phyloP scores from a whole-genome alignment of 192 early-diverging fungal species.

The Globomyces pollinis-pini region DNA sequence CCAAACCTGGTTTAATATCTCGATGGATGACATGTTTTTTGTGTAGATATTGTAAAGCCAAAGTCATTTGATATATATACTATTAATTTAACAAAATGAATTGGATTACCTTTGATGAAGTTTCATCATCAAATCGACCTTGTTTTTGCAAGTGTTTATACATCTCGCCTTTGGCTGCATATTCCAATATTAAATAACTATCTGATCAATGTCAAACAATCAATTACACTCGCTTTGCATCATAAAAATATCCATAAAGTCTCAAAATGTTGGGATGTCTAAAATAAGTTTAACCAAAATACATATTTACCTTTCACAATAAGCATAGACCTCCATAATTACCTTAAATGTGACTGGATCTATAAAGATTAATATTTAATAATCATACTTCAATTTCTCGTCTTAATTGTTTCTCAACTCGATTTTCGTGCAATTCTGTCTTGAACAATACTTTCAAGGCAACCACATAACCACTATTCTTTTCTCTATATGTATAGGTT shows the following conservation, averaged over 20 bases:
- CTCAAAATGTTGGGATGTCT: slow-evolving; percentile 89
- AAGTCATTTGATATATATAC: slow-evolving; percentile 86
- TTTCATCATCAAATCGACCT: slow-evolving; percentile 62
- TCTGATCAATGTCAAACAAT: too few relatives aligned
- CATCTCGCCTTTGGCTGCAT: slow-evolving; percentile 88
- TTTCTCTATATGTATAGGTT: too few relatives aligned
- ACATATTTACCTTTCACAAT: not conserved
- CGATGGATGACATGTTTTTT: slow-evolving; percentile 87
- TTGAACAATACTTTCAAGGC: slow-evolving; percentile 92
- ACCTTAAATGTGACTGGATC: slow-evolving; percentile 85
- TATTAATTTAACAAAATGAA: too few relatives aligned
- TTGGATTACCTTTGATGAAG: too few relatives aligned
- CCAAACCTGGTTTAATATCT: slow-evolving; percentile 81
- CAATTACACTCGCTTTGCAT: slow-evolving; percentile 82
- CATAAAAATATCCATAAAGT: slow-evolving; percentile 95
- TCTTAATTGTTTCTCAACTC: slow-evolving; percentile 82
- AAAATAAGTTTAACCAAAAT: not conserved
- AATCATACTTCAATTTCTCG: slow-evolving; percentile 94
- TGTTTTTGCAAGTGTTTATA: slow-evolving; percentile 73
- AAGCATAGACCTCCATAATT: too few relatives aligned
- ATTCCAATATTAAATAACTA: slow-evolving; percentile 94
- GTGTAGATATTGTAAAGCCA: slow-evolving; percentile 80
- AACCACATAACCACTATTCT: slow-evolving; percentile 74
- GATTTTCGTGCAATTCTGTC: slow-evolving; percentile 60
- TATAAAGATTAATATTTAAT: too few relatives aligned